A percentile compares a stretch with the other conserved stretches of the same genome.
phyloP scores from a whole-genome alignment of 2,329 filamentous ascomycete genomes.

The Leptodontidium sp. region DNA sequence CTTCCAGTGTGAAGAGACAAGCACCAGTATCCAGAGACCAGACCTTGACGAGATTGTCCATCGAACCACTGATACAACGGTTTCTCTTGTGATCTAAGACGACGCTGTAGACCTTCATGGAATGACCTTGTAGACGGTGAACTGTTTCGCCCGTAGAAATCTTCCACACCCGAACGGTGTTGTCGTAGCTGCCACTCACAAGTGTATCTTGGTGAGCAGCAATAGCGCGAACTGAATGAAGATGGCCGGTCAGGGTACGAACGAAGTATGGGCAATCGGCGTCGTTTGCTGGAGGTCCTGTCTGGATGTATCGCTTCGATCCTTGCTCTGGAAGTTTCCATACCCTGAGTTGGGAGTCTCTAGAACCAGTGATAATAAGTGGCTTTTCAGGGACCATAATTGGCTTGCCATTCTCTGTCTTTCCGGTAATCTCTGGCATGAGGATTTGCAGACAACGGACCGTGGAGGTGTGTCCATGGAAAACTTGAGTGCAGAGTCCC shows the following conservation, averaged over 20 bases:
- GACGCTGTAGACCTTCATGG: slow-evolving; percentile 95
- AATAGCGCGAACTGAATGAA: slow-evolving; percentile 94
- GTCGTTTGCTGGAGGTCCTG: slow-evolving; percentile 74
- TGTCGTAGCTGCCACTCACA: slow-evolving; percentile 98
- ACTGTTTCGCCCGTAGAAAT: slow-evolving; percentile 93
- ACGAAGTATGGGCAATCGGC: slow-evolving; percentile 95
- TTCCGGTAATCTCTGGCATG: slow-evolving; percentile 82
- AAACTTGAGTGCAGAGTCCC: slow-evolving; percentile 91
- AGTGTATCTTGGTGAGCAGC: slow-evolving; percentile 93
- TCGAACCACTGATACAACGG: slow-evolving; percentile 95
- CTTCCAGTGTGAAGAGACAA: slow-evolving; percentile 89
- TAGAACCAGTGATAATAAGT: slow-evolving; percentile 95
- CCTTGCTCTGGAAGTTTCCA: slow-evolving; percentile 90
- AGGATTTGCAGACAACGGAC: slow-evolving; percentile 95
- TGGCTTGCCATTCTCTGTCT: slow-evolving; percentile 72
- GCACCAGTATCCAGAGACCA: slow-evolving; percentile 91
- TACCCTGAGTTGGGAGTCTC: slow-evolving; percentile 91
- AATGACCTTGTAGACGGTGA: slow-evolving; percentile 85
- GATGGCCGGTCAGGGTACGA: slow-evolving; percentile 83
- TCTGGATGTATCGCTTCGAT: slow-evolving; percentile 81
- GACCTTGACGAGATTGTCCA: slow-evolving; percentile 98
- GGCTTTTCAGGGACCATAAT: slow-evolving; percentile 95
- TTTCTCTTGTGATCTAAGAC: slow-evolving; percentile 92
- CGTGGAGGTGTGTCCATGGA: slow-evolving; percentile 97
- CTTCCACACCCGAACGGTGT: slow-evolving; percentile 93